Base-by-base conservation (phyloP, 495 filamentous ascomycete species). In the Tetracladium setigerum region DNA sequence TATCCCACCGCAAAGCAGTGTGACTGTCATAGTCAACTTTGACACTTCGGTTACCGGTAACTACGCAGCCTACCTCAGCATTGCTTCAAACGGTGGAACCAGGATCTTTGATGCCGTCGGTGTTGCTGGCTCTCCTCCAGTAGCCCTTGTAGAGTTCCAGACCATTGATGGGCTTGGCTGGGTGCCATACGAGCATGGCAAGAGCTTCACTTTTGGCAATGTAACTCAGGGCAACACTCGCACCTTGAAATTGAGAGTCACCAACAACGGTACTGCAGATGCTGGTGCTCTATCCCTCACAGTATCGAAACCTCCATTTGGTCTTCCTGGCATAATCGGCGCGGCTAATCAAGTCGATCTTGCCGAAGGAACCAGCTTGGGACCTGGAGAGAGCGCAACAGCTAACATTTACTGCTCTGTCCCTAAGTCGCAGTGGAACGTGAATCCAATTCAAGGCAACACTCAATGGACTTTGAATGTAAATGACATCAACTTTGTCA, bases 281-380 rank as follows among this genome's bases (percentile, higher is more conserved):
- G 56, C 62, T 14, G 62, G 57, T 22, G 46, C 59, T 1, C 57
- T 77, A 9, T 64, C 64, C 1, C 54, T 77, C 41, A 75, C 73
- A 5, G 65, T 73, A 15, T 73, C 70, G 2, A 76, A 76, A 49
- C 71, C 71, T 1, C 66, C 73, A 36, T 65, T 65, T 45, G 61
- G 68, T 38, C 44, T 62, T 13, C 44, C 59, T 24, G 62, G 62
- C 41, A 63, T 72, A 34, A 60, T 68, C 46, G 58, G 59, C 19
- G 61, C 62, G 24, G 50, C 59, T 45, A 73, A 72, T 44, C 57
- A 62, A 5, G 65, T 71, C 27, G 71, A 77, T 51, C 58, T 77
- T 2, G 70, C 64, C 11, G 73, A 77, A 57, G 73, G 73, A 3
- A 69, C 70, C 9, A 59, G 55, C n/a, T 51, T 77, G 27, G 57